phyloP scores from a whole-genome alignment of 1,139 yeast species.

The Kluyveromyces sp. region DNA sequence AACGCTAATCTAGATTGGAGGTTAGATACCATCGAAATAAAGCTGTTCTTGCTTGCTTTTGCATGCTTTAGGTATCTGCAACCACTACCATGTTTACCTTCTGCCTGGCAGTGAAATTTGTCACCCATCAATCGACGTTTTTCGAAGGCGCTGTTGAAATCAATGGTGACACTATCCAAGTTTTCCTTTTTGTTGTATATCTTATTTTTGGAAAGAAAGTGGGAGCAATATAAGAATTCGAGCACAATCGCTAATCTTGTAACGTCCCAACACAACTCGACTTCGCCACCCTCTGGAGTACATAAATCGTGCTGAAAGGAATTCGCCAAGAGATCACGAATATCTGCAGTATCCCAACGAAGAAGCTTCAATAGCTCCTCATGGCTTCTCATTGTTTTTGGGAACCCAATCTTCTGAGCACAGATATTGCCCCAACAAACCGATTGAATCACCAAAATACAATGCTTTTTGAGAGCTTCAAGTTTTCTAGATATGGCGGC shows the following conservation, averaged over 20 bases:
- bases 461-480: not conserved
- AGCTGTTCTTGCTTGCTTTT: constrained; percentile 1
- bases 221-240: constrained; percentile 2
- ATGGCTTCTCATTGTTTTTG: not conserved
- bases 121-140: not conserved
- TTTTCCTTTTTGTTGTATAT: constrained; percentile 2
- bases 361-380: not conserved
- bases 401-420: constrained; percentile 1
- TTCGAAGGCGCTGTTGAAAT: constrained; percentile 1
- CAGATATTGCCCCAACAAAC: constrained; percentile 1
- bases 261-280: not conserved
- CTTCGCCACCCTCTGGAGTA: not conserved
- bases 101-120: not conserved
- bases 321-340: not conserved
- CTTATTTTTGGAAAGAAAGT: constrained; percentile 3
- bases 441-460: not conserved
- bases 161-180: constrained; percentile 3
- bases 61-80: constrained; percentile 3
- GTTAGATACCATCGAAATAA: not conserved
- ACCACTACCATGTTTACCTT: not conserved
- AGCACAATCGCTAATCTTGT: not conserved
- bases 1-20: constrained; percentile 2
- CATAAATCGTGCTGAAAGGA: not conserved
- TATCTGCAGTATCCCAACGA: constrained; percentile 1
- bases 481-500: not conserved